These are phyloP conservation scores for Fusarium zealandicum DNA, from an alignment of 2,329 filamentous ascomycete genomes.

Conservation along the genomic window DNA sequence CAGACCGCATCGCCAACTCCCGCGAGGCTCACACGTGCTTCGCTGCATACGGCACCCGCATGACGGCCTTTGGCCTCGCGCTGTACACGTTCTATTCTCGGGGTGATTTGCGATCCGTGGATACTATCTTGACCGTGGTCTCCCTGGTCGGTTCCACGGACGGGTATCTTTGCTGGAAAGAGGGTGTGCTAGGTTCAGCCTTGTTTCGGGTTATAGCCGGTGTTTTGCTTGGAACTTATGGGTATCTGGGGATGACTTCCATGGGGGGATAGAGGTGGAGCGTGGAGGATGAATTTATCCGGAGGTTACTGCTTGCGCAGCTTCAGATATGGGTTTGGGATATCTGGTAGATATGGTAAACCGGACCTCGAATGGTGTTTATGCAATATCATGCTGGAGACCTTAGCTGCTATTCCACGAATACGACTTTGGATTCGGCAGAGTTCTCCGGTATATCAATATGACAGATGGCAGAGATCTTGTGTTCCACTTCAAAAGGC, in stretches of 20 bases:
- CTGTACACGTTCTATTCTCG: slow-evolving; percentile 37
- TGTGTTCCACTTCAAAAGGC: too few species aligned
- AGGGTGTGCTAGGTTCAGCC: slow-evolving; percentile 24
- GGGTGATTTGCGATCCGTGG: slow-evolving; percentile 25
- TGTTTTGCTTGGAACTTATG: slow-evolving; percentile 26
- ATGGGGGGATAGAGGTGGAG: neutral
- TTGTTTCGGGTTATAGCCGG: slow-evolving; percentile 22
- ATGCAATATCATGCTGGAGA: too few species aligned
- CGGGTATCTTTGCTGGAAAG: slow-evolving; percentile 36
- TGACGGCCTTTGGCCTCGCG: slow-evolving; percentile 28
- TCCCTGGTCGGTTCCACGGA: slow-evolving; percentile 30
- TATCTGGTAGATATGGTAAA: too few species aligned
- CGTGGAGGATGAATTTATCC: too few species aligned
- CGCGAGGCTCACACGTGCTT: slow-evolving; percentile 43
- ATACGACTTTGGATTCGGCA: too few species aligned
- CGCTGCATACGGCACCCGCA: slow-evolving; percentile 36
- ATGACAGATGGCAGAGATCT: too few species aligned
- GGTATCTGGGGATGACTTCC: slow-evolving; percentile 28
- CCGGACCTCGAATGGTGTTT: too few species aligned
- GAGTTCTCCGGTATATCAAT: too few species aligned
- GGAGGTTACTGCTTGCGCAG: too few species aligned
- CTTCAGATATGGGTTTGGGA: too few species aligned
- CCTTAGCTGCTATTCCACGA: too few species aligned
- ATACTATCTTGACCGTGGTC: slow-evolving; percentile 34
- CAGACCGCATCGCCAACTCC: slow-evolving; percentile 42